Percentiles rank a stretch among this genome's conserved stretches.
phyloP scores from a whole-genome alignment of 805 yeast species.

The Kurtzmaniella cleridarum region DNA sequence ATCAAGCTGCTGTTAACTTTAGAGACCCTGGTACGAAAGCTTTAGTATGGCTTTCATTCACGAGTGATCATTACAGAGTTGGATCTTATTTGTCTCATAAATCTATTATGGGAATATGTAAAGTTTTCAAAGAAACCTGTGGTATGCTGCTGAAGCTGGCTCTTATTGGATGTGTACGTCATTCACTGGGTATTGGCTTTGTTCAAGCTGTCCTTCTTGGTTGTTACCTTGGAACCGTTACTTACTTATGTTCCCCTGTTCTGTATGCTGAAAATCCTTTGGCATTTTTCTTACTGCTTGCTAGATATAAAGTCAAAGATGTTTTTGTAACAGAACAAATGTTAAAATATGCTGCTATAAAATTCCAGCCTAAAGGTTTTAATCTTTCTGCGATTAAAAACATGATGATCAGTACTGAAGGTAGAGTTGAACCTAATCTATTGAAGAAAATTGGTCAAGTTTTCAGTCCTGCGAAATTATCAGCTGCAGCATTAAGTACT shows the following conservation, averaged over 20 bases:
- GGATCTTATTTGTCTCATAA: conserved; percentile 57
- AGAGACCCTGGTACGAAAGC: conserved; percentile 43
- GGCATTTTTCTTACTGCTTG: conserved; percentile 61
- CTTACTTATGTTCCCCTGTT: conserved; percentile 72
- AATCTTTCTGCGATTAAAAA: conserved; percentile 64
- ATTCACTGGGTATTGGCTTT: conserved; percentile 82
- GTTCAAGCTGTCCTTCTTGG: conserved; percentile 82
- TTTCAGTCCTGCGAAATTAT: conserved; percentile 60
- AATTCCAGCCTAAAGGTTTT: conserved; percentile 55
- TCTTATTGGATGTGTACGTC: conserved; percentile 80
- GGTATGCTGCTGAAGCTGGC: conserved; percentile 69
- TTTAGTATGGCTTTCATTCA: conserved; percentile 62
- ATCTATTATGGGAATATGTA: conserved; percentile 71
- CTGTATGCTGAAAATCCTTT: conserved; percentile 73
- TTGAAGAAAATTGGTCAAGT: conserved; percentile 53
- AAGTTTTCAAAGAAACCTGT: conserved; percentile 87
- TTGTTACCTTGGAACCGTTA: conserved; percentile 78
- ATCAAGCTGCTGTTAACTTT: conserved; percentile 35
- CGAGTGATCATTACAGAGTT: conserved; percentile 64
- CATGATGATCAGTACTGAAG: conserved; percentile 74
- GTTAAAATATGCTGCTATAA: conserved; percentile 66
- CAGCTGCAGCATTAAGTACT: conserved; percentile 65
- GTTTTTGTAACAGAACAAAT: conserved; percentile 79
- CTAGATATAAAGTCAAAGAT: conserved; percentile 79
- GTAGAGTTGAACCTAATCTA: conserved; percentile 64